Conservation (phyloP, 345 rosid species). For the Excoecaria cochinchinensis region DNA sequence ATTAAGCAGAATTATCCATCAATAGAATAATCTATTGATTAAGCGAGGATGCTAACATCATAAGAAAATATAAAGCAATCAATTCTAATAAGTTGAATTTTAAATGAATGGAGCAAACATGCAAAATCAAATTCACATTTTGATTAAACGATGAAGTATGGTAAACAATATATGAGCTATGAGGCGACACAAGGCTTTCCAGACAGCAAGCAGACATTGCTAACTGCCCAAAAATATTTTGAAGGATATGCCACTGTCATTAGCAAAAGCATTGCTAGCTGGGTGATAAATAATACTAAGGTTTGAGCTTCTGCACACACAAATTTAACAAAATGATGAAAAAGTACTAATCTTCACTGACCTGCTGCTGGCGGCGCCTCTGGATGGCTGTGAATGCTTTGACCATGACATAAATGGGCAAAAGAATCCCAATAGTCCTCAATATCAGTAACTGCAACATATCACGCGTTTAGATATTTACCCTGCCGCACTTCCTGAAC, state of each 20-base stretch:
- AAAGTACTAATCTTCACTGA: background rate
- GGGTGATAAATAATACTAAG: background rate
- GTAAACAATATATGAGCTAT: background rate
- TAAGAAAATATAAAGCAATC: background rate
- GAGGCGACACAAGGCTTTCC: too few relatives aligned
- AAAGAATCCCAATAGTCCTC: too few relatives aligned
- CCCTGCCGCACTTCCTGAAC: too few relatives aligned
- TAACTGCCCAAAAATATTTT: background rate
- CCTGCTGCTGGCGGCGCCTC: too few relatives aligned
- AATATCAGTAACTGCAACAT: too few relatives aligned
- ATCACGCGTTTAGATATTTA: too few relatives aligned
- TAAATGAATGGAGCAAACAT: too few relatives aligned
- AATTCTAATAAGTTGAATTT: background rate
- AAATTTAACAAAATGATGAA: background rate
- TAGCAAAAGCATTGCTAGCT: too few relatives aligned
- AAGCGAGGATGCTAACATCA: conserved; percentile 32
- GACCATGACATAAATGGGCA: too few relatives aligned
- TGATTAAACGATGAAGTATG: background rate
- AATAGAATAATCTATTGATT: too few relatives aligned
- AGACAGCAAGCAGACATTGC: background rate
- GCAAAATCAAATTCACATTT: background rate
- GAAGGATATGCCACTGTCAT: background rate
- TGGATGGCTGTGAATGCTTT: too few relatives aligned
- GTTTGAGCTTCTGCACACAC: background rate
- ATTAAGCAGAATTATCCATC: too few relatives aligned